Evolutionary conservation across 1,139 yeast genomes (phyloP), one percentile per base, ranked within the genome.

Genomic region (Taphrina communis): DNA sequence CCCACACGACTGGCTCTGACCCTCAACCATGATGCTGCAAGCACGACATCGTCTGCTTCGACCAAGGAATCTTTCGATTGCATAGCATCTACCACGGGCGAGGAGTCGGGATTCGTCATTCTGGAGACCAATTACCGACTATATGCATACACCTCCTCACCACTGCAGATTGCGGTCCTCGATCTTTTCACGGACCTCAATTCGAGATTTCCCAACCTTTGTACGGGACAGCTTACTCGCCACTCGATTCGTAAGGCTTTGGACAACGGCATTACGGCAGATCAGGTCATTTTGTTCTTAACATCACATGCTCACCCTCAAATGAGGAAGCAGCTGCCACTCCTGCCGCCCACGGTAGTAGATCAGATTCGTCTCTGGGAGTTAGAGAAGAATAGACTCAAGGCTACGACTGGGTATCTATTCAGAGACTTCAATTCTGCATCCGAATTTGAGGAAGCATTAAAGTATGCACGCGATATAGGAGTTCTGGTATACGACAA

Each of bases 321-420:
- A 77, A 90, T 93, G 96, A 81, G 87, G 36, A 55, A 65, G 61
- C 68, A 74, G 31, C 75, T 73, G 25, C 78, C 79, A 4, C 82
- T 92, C 19, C 79, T 94, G 12, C 99, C 98, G 2, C 97, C 98
- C 0, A 95, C 97, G 0, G 97, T 94, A 8, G 92, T 91, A 0
- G 99, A 94, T 79, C 99, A 94, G 77, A 90, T 94, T 73, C 88
- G 88, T 76, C 82, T 94, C 69, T 94, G 99, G 99, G 99, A 94
- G 79, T 82, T 94, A 72, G 99, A 94, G 76, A 80, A 93, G 81
- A 99, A 94, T 77, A 85, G 99, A 79, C 90, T 94, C 72, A 88
- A 89, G 75, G 86, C 96, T 0, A 90, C 87, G 69, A 92, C 88
- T 52, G 99, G 99, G 0, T 93, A 88, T 72, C 79, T 94, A 66